Evolutionary conservation across 108 stramenopile species (phyloP), one percentile per base, ranked within the genome.

Genomic region (Aureococcus anophagefferens): DNA sequence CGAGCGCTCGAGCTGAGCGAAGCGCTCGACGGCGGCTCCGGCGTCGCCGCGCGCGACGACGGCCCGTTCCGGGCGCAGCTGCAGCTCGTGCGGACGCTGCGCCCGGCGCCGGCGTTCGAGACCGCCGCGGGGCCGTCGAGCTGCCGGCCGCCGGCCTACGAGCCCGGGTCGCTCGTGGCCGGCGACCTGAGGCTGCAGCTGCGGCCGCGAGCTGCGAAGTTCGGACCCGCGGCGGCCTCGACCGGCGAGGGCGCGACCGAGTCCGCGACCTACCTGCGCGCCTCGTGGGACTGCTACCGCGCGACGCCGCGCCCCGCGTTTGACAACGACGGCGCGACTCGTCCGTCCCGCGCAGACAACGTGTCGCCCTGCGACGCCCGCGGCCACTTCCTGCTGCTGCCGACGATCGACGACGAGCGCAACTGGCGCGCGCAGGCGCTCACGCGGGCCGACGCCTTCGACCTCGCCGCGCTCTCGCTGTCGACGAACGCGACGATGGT

Each of bases 301-400:
- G n/a, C n/a, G n/a, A n/a, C n/a, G n/a, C n/a, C n/a, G n/a, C n/a
- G n/a, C n/a, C n/a, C n/a, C n/a, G n/a, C n/a, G n/a, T n/a, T n/a
- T n/a, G n/a, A n/a, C n/a, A n/a, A n/a, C n/a, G n/a, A n/a, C n/a
- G n/a, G n/a, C n/a, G n/a, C n/a, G n/a, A n/a, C n/a, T n/a, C n/a
- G n/a, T n/a, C n/a, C n/a, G n/a, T n/a, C n/a, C n/a, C n/a, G n/a
- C n/a, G n/a, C n/a, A n/a, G 9, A 85, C 71, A 87, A 87, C 75
- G 78, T 87, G 17, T 77, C 79, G 65, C 86, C 86, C 30, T 81
- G 80, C 7, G 86, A 87, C 70, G 66, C 73, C 25, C 76, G 86
- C 31, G 86, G 86, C 0, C 86, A 87, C 46, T 87, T 84, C 72
- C 76, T 87, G 7, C 71, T 85, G 0, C 30, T 87, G 33, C 86